Evolutionary conservation across 495 filamentous ascomycete species (phyloP).

Genomic region (Aspergillus ostianus): DNA sequence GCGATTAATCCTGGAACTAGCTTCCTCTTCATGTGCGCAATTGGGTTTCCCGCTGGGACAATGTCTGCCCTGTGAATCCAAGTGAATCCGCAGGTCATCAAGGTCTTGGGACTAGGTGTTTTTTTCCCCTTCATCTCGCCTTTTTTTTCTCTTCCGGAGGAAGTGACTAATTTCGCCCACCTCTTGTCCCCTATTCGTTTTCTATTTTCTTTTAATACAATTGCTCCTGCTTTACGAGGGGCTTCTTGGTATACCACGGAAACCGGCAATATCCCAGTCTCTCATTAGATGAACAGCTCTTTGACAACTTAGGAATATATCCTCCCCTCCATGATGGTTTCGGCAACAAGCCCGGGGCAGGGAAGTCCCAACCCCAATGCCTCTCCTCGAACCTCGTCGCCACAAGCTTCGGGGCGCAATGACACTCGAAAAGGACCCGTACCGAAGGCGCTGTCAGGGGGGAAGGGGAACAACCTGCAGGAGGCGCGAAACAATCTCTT

Average conservation of each 20-base stretch:
- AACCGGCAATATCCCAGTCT: background rate
- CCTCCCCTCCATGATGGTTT: slow-evolving; percentile 9
- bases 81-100: slow-evolving; percentile 24
- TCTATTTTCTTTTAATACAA: background rate
- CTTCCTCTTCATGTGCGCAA: slow-evolving; percentile 6
- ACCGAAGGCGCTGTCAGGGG: slow-evolving; percentile 16
- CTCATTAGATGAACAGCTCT: slow-evolving; percentile 8
- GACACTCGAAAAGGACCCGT: slow-evolving; percentile 16
- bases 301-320: slow-evolving; percentile 1
- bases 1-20: slow-evolving; percentile 7
- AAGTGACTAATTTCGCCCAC: background rate
- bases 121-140: background rate
- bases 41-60: slow-evolving; percentile 16
- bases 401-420: slow-evolving; percentile 6
- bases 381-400: slow-evolving; percentile 2
- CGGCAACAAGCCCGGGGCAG: slow-evolving; percentile 9
- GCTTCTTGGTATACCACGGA: background rate
- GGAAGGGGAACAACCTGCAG: slow-evolving; percentile 23
- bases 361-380: slow-evolving; percentile 8
- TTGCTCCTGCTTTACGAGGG: background rate
- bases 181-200: background rate
- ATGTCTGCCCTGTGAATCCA: slow-evolving; percentile 29
- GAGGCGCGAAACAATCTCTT: slow-evolving; percentile 14
- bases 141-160: background rate
- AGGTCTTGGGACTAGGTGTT: background rate